These are phyloP conservation scores for Capronia americana DNA, from an alignment of 2,329 filamentous ascomycete genomes.

Conservation along the genomic window DNA sequence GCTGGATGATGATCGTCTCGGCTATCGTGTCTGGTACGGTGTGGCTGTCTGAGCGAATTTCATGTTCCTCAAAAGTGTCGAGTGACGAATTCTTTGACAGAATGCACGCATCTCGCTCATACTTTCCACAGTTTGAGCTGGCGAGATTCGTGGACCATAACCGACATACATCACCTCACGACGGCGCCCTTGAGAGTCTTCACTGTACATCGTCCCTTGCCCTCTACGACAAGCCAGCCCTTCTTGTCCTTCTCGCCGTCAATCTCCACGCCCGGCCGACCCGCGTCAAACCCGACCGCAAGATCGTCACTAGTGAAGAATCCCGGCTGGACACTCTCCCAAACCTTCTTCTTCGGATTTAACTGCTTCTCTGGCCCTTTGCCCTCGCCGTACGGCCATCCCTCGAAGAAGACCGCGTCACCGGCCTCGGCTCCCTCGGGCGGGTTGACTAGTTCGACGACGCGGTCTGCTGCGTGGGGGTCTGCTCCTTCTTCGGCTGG, in stretches of 20 bases:
- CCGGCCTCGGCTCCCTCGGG: conserved; percentile 80
- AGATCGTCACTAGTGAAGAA: conserved; percentile 85
- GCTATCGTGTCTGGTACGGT: neutral
- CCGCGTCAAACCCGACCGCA: conserved; percentile 86
- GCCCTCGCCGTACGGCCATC: conserved; percentile 77
- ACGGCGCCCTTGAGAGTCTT: conserved; percentile 76
- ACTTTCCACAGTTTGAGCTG: neutral
- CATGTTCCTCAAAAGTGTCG: neutral
- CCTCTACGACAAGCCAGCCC: conserved; percentile 72
- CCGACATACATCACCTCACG: conserved; percentile 32
- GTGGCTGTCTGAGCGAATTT: neutral
- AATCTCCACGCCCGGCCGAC: conserved; percentile 70
- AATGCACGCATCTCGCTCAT: neutral
- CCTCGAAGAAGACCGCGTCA: conserved; percentile 90
- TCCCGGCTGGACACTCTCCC: conserved; percentile 95
- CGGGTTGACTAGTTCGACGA: conserved; percentile 85
- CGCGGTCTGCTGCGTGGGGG: conserved; percentile 76
- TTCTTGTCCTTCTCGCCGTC: conserved; percentile 56
- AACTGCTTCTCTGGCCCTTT: conserved; percentile 77
- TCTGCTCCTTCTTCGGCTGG: conserved; percentile 74
- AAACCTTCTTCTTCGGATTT: conserved; percentile 99
- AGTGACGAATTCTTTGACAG: neutral
- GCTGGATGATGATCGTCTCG: neutral
- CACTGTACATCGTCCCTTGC: conserved; percentile 81
- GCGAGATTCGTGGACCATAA: neutral